Conservation (phyloP, 208 protist species). For the Leishmania amazonensis region DNA sequence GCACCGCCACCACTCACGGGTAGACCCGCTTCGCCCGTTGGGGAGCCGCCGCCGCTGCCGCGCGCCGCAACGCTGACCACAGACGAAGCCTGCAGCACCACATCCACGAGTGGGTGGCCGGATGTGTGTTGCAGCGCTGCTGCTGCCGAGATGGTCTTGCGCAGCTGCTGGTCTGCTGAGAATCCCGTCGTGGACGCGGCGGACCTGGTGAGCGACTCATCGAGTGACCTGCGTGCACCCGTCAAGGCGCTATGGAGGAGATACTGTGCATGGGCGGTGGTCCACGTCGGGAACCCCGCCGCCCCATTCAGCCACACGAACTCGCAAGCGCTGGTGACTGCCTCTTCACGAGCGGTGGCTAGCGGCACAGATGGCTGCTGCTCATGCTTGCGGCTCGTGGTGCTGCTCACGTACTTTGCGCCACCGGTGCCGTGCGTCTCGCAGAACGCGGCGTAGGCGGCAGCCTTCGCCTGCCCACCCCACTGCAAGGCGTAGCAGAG, state of each 20-base stretch:
- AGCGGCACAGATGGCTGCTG: neutral
- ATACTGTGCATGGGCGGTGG: slow-evolving; percentile 19
- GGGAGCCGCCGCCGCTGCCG: neutral
- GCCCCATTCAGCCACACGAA: slow-evolving; percentile 19
- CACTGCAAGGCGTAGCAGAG: slow-evolving; percentile 17
- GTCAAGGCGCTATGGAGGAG: slow-evolving; percentile 10
- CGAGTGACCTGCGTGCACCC: neutral
- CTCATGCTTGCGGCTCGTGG: neutral
- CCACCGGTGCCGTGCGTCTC: neutral
- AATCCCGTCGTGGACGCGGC: neutral
- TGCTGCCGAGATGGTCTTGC: neutral
- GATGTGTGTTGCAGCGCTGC: neutral
- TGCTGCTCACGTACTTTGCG: neutral
- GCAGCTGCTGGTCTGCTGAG: slow-evolving; percentile 1
- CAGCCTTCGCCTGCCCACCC: neutral
- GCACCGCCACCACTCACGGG: neutral
- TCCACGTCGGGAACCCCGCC: slow-evolving; percentile 21
- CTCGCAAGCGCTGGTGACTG: neutral
- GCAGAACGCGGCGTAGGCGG: neutral
- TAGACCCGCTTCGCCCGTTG: neutral
- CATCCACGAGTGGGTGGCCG: slow-evolving; percentile 15
- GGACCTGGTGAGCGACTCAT: neutral
- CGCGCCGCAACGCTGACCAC: neutral
- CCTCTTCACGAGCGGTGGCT: neutral
- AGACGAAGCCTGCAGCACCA: slow-evolving; percentile 7